These are phyloP conservation scores for Podosphaera fusca DNA, from an alignment of 2,329 filamentous ascomycete genomes.

Conservation along the genomic window DNA sequence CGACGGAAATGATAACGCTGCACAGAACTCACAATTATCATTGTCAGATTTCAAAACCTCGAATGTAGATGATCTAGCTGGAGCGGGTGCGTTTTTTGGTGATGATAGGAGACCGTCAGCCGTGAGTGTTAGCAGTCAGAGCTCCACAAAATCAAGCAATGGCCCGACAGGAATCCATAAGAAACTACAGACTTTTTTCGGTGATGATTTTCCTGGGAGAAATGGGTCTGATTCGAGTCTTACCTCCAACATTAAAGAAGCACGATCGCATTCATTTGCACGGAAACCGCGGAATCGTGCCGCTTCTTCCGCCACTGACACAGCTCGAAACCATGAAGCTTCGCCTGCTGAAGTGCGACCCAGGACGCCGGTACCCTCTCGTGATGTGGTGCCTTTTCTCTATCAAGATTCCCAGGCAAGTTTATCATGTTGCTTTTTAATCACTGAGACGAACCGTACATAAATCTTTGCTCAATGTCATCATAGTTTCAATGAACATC, in stretches of 20 bases:
- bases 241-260: slow-evolving; percentile 30
- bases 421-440: slow-evolving; percentile 8
- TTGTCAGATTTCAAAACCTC: slow-evolving; percentile 20
- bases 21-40: slow-evolving; percentile 40
- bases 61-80: slow-evolving; percentile 29
- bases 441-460: too few species aligned
- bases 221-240: slow-evolving; percentile 55
- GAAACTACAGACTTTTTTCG: slow-evolving; percentile 79
- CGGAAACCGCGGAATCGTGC: slow-evolving; percentile 47
- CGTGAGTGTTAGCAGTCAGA: slow-evolving; percentile 71
- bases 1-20: slow-evolving; percentile 52
- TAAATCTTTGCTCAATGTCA: too few species aligned
- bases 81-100: slow-evolving; percentile 34
- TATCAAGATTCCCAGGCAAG: slow-evolving; percentile 68
- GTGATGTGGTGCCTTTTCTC: slow-evolving; percentile 91
- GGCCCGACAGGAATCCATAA: slow-evolving; percentile 48
- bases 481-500: too few species aligned
- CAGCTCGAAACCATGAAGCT: slow-evolving; percentile 30
- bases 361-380: slow-evolving; percentile 65
- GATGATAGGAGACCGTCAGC: slow-evolving; percentile 70
- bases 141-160: slow-evolving; percentile 45
- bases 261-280: slow-evolving; percentile 36
- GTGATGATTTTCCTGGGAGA: slow-evolving; percentile 58
- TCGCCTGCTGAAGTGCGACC: slow-evolving; percentile 60
- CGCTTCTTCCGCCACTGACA: slow-evolving; percentile 54